Conservation (phyloP, 2,329 filamentous ascomycete species). For the Eutypella sp. region DNA sequence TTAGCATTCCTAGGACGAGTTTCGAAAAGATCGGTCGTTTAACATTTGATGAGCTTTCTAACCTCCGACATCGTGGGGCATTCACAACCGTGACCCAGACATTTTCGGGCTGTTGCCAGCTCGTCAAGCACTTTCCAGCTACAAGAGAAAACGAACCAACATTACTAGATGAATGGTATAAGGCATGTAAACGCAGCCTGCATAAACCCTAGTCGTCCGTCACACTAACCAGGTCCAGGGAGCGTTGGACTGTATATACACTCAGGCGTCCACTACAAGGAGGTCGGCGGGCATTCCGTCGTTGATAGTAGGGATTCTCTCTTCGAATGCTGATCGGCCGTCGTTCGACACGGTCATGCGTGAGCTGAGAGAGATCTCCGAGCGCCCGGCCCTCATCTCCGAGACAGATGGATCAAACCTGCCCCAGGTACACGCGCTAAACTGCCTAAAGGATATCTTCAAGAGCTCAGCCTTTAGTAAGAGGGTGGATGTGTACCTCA, state of each 20-base stretch:
- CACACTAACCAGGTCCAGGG: conserved; percentile 37
- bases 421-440: conserved; percentile 90
- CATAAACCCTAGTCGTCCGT: background rate
- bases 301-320: conserved; percentile 75
- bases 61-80: conserved; percentile 81
- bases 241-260: conserved; percentile 64
- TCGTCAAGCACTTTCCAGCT: conserved; percentile 44
- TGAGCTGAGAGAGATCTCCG: conserved; percentile 56
- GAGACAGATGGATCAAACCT: conserved; percentile 62
- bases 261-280: conserved; percentile 76
- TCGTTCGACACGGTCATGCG: conserved; percentile 62
- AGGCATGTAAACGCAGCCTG: conserved; percentile 36
- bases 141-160: conserved; percentile 29
- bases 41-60: conserved; percentile 77
- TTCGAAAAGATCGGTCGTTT: conserved; percentile 66
- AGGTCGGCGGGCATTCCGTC: conserved; percentile 89
- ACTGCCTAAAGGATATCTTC: conserved; percentile 89
- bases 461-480: conserved; percentile 73
- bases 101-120: conserved; percentile 73
- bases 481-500: conserved; percentile 68
- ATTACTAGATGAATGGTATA: conserved; percentile 66
- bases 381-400: conserved; percentile 45
- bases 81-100: conserved; percentile 91
- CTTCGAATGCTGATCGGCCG: conserved; percentile 54
- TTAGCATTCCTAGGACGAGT: conserved; percentile 46